Percentiles rank a stretch among this genome's conserved stretches.
These are phyloP conservation scores for Flaveria ramosissima DNA, from an alignment of 129 eudicot species.

Conservation along the genomic window DNA sequence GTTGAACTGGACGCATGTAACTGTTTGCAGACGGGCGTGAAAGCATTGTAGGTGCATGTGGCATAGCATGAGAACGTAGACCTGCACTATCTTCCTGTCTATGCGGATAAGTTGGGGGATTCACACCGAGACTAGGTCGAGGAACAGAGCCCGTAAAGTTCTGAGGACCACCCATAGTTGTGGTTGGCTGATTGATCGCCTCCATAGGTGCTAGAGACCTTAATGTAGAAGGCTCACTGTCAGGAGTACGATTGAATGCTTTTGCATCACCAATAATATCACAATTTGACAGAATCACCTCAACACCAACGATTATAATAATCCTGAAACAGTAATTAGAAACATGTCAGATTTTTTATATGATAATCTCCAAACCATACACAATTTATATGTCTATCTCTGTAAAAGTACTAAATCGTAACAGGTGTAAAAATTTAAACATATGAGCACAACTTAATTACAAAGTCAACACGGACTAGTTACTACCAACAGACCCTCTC, in stretches of 20 bases:
- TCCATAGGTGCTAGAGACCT: constrained; percentile 44
- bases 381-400: neutral
- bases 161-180: constrained; percentile 33
- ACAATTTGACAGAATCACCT: constrained; percentile 49
- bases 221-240: constrained; percentile 37
- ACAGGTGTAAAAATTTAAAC: neutral
- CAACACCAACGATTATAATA: constrained; percentile 52
- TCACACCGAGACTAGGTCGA: constrained; percentile 37
- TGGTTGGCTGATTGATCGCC: constrained; percentile 44
- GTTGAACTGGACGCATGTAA: constrained; percentile 56
- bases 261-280: constrained; percentile 65
- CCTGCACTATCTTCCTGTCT: constrained; percentile 36
- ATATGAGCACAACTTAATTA: neutral
- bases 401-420: neutral
- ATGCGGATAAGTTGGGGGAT: constrained; percentile 36
- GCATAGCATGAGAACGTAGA: constrained; percentile 38
- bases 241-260: constrained; percentile 25
- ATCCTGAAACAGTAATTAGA: constrained; percentile 39
- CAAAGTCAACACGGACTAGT: neutral
- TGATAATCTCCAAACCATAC: neutral
- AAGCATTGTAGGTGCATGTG: constrained; percentile 8
- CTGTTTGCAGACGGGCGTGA: constrained; percentile 51
- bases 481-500: neutral
- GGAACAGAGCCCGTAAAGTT: constrained; percentile 35
- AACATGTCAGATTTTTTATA: constrained; percentile 13